A percentile compares a stretch with the other conserved stretches of the same genome.
phyloP scores from a whole-genome alignment of 192 early-diverging fungal genomes.

The Rhizoclosmatium globosum region DNA sequence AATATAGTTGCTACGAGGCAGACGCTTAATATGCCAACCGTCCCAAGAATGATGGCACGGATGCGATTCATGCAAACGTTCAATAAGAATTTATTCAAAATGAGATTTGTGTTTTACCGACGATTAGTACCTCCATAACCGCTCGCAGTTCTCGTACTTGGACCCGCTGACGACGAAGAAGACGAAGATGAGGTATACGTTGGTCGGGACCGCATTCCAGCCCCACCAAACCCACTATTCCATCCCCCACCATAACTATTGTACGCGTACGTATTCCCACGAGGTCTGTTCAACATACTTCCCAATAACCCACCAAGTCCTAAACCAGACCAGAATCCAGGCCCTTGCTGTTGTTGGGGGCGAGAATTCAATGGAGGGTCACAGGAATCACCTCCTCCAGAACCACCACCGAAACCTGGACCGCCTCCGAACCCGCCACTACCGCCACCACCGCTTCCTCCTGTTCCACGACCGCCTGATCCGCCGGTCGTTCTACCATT shows the following conservation, averaged over 20 bases:
- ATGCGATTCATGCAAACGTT: no score
- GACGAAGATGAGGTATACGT: constrained; percentile 30
- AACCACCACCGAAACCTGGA: constrained; percentile 14
- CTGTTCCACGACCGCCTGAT: neutral
- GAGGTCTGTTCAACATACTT: constrained; percentile 13
- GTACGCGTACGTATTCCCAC: neutral
- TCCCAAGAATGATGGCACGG: no score
- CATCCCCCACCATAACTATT: neutral
- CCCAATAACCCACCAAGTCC: constrained; percentile 25
- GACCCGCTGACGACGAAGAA: constrained; percentile 27
- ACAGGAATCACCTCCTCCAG: neutral
- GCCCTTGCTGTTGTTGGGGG: neutral
- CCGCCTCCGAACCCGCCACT: constrained; percentile 10
- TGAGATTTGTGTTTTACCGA: constrained; percentile 4
- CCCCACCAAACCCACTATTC: neutral
- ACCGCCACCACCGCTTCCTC: neutral
- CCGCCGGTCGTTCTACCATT: neutral
- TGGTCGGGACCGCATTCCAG: neutral
- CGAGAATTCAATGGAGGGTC: constrained; percentile 8
- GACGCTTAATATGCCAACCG: no score
- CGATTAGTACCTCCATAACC: constrained; percentile 39
- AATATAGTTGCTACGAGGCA: no score
- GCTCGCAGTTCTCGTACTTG: constrained; percentile 26
- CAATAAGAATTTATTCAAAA: no score
- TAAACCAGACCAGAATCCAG: constrained; percentile 17